Evolutionary conservation across 2,329 filamentous ascomycete genomes (phyloP).

Genomic region (Talaromyces sp.): DNA sequence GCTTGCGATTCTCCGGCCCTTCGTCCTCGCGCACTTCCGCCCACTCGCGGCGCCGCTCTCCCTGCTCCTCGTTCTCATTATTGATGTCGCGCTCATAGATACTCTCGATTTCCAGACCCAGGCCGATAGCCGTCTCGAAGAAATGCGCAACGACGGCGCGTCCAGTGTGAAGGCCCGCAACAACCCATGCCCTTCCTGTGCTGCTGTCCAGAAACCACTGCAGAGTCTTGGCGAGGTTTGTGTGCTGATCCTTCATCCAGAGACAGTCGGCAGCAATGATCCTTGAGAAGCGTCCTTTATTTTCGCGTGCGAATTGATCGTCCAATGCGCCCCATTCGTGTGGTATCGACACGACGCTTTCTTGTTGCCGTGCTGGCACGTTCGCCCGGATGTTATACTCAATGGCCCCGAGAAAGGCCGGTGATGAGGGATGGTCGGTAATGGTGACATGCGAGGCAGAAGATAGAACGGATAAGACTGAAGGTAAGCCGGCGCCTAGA

Average conservation of each 20-base stretch:
- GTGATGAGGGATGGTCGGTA: slow-evolving; percentile 45
- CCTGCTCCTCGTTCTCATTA: slow-evolving; percentile 25
- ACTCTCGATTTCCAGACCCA: slow-evolving; percentile 45
- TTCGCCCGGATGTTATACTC: slow-evolving; percentile 44
- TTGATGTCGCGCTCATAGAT: slow-evolving; percentile 52
- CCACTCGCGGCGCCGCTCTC: slow-evolving; percentile 40
- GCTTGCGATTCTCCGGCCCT: slow-evolving; percentile 45
- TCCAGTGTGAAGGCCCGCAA: slow-evolving; percentile 57
- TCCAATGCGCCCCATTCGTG: slow-evolving; percentile 50
- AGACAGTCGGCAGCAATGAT: slow-evolving; percentile 57
- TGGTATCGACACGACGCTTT: slow-evolving; percentile 33
- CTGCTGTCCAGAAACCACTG: slow-evolving; percentile 44
- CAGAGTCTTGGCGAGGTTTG: slow-evolving; percentile 50
- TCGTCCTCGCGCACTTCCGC: slow-evolving; percentile 44
- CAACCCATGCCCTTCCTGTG: slow-evolving; percentile 41
- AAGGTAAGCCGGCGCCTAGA: slow-evolving; percentile 38
- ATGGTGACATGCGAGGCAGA: slow-evolving; percentile 38
- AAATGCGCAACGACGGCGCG: slow-evolving; percentile 50
- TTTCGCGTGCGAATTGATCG: slow-evolving; percentile 31
- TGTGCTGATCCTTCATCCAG: slow-evolving; percentile 55
- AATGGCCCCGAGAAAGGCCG: slow-evolving; percentile 36
- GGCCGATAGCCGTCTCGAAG: slow-evolving; percentile 43
- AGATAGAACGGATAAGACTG: slow-evolving; percentile 31
- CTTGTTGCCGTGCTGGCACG: slow-evolving; percentile 23
- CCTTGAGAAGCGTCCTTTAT: slow-evolving; percentile 42